A percentile compares a stretch with the other conserved stretches of the same genome.
phyloP scores from a whole-genome alignment of 345 rosid species.

The Bruguiera gymnorhiza region DNA sequence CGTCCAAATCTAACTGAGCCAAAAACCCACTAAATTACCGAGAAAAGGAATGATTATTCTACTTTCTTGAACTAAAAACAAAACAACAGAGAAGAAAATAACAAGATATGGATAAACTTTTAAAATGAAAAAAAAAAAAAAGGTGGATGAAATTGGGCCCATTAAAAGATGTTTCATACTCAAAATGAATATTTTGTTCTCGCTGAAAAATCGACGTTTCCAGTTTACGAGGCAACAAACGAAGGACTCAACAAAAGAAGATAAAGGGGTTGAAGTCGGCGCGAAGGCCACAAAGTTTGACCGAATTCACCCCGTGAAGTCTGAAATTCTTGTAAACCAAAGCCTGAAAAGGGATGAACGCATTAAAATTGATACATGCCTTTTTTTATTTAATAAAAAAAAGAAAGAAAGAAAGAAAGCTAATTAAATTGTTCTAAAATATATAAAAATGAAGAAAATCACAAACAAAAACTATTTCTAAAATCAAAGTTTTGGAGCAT shows the following conservation, averaged over 20 bases:
- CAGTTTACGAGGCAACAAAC: slow-evolving; percentile 21
- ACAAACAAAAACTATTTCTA: too few species aligned
- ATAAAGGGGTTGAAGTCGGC: slow-evolving; percentile 24
- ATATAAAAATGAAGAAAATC: too few species aligned
- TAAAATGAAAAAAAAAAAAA: neutral
- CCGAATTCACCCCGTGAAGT: slow-evolving; percentile 20
- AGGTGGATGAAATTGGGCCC: neutral
- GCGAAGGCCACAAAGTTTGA: slow-evolving; percentile 16
- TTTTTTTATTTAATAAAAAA: too few species aligned
- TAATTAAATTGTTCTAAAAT: too few species aligned
- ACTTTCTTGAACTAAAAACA: neutral
- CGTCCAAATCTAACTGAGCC: neutral
- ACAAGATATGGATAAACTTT: too few species aligned
- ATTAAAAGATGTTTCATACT: neutral
- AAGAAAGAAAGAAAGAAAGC: too few species aligned
- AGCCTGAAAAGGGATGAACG: neutral
- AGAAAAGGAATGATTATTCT: neutral
- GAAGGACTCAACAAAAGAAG: slow-evolving; percentile 30
- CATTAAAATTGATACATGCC: neutral
- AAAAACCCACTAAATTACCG: neutral
- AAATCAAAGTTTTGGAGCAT: too few species aligned
- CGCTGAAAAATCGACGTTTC: slow-evolving; percentile 15
- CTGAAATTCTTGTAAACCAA: slow-evolving; percentile 1
- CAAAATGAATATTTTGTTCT: too few species aligned
- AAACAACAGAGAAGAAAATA: neutral